Evolutionary conservation across 73 alveolate species (phyloP), one percentile per base, ranked within the genome.

Genomic region (Effrenium voratum): DNA sequence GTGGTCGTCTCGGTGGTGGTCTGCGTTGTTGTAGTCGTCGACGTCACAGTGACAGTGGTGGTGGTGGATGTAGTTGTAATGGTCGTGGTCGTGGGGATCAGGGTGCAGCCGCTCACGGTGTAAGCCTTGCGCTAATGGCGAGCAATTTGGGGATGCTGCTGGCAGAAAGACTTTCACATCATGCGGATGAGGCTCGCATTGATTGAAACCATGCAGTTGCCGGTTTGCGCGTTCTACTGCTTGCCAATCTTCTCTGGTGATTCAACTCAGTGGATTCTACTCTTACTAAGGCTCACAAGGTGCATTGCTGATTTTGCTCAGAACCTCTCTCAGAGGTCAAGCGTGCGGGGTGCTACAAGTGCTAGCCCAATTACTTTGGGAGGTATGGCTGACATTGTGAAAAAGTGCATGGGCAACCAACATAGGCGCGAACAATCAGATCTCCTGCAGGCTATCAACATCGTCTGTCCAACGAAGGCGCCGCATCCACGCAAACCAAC

Each of bases 1-100:
- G 93, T 47, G 49, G 43, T 22, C 30, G 93, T 38, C 85, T 38
- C 59, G 0, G 80, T 55, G 57, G 63, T 36, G 57, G 70, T 40
- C 3, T 30, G 47, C 13, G 81, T 34, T 8, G 47, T 46, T 46
- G 36, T 70, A 46, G 81, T 70, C 81, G 15, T 60, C n/a, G 28
- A 8, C 75, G 28, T 4, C 75, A 60, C 28, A 22, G 40, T 36
- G 40, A 36, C 5, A 15, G 75, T 60, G 36, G 41, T 22, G 38
- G 87, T 80, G 5, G 85, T 75, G 10, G 85, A 70, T 44, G 81
- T 70, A 30, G 81, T 70, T 41, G 85, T 75, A 26, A 57, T 75
- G 38, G 59, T 75, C 59, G 85, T 75, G 47, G 38, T 47, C 81
- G n/a, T 10, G 30, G 81, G 38, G 28, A 32, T n/a, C 8, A 68